Percentiles rank a stretch among this genome's conserved stretches.
Evolutionary conservation across 495 filamentous ascomycete genomes (phyloP).

Genomic region (Aspergillus saccharolyticus): DNA sequence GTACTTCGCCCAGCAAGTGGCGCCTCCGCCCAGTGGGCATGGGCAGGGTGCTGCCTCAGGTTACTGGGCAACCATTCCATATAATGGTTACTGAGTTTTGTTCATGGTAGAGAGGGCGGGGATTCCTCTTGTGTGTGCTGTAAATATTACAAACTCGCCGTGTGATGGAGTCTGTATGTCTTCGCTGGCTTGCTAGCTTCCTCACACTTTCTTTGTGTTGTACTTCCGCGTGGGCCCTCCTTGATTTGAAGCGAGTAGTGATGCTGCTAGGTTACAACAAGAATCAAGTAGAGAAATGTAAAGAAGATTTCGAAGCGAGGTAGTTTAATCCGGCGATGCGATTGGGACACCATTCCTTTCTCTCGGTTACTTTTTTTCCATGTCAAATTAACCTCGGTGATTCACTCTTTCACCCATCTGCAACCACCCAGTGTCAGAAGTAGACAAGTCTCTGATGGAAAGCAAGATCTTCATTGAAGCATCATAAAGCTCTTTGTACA

Average conservation of each 20-base stretch:
- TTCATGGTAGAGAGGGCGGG: background rate
- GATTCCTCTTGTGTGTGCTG: background rate
- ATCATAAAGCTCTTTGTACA: too few relatives aligned
- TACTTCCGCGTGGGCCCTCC: background rate
- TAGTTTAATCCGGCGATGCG: too few relatives aligned
- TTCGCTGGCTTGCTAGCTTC: background rate
- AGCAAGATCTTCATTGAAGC: too few relatives aligned
- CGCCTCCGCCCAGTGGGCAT: constrained; percentile 6
- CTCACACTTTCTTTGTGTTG: background rate
- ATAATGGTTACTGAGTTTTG: constrained; percentile 13
- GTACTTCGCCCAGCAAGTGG: constrained; percentile 17
- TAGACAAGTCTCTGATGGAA: too few relatives aligned
- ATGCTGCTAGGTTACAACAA: background rate
- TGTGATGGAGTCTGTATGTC: background rate
- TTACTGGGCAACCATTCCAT: constrained; percentile 17
- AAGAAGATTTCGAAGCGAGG: background rate
- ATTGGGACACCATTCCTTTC: too few relatives aligned
- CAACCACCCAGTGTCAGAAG: too few relatives aligned
- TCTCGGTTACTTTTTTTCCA: too few relatives aligned
- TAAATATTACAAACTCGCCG: background rate
- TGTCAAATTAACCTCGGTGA: too few relatives aligned
- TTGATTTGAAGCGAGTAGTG: background rate
- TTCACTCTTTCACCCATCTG: too few relatives aligned
- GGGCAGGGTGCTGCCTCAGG: constrained; percentile 8
- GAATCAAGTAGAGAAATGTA: background rate